These are phyloP conservation scores for Tubosaeta brunneosetosa DNA, from an alignment of 768 basidiomycete genomes.

Conservation along the genomic window DNA sequence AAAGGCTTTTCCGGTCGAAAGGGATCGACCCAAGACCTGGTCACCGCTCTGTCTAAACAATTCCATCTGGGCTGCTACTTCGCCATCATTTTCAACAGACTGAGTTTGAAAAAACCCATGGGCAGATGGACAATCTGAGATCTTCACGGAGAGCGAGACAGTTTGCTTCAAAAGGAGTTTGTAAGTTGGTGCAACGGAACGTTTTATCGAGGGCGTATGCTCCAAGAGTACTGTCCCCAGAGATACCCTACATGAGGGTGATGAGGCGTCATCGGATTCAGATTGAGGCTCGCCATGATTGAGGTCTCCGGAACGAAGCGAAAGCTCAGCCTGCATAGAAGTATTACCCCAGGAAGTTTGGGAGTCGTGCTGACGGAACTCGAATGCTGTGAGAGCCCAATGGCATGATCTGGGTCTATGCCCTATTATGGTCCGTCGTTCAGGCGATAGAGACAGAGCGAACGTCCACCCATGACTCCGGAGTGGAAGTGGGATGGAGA, in stretches of 20 bases:
- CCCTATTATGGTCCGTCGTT: not conserved
- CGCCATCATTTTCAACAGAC: not conserved
- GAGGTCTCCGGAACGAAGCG: not conserved
- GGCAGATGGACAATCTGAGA: slow-evolving; percentile 13
- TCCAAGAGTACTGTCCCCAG: slow-evolving; percentile 6
- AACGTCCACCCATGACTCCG: slow-evolving; percentile 14
- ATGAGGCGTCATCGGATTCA: no score
- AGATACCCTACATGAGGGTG: not conserved
- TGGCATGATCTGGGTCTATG: not conserved
- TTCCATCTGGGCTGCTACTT: not conserved
- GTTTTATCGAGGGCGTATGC: not conserved
- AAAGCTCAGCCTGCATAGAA: slow-evolving; percentile 10
- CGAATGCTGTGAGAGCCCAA: slow-evolving; percentile 4
- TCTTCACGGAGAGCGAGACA: slow-evolving; percentile 9
- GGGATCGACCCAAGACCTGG: slow-evolving; percentile 8
- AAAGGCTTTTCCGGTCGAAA: slow-evolving; percentile 15
- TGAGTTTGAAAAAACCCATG: slow-evolving; percentile 11
- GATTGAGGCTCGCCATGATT: no score
- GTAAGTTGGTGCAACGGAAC: not conserved
- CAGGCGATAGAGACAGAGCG: slow-evolving; percentile 7
- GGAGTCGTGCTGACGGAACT: slow-evolving; percentile 3
- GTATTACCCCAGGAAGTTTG: slow-evolving; percentile 10
- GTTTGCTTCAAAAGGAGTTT: not conserved
- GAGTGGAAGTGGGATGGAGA: slow-evolving; percentile 10
- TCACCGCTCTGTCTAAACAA: slow-evolving; percentile 6